Conservation (phyloP, 2,329 filamentous ascomycete genomes). For the Penicillium brasilianum region DNA sequence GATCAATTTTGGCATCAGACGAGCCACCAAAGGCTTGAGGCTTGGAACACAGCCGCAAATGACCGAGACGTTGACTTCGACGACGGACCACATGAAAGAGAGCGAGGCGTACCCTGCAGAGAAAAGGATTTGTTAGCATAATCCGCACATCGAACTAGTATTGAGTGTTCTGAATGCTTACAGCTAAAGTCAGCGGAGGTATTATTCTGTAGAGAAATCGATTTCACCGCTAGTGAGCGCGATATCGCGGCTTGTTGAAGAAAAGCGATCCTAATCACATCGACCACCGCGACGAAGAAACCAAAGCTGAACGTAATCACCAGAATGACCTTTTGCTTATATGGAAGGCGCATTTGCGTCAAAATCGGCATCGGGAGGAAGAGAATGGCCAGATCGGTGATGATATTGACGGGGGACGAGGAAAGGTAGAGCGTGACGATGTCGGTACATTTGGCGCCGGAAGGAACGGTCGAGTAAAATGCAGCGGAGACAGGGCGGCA, state of each 20-base stretch:
- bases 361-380: constrained; percentile 87
- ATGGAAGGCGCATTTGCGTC: constrained; percentile 81
- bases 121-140: constrained; percentile 3
- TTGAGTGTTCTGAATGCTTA: constrained; percentile 23
- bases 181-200: constrained; percentile 60
- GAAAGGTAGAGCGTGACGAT: constrained; percentile 69
- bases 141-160: neutral
- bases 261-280: constrained; percentile 88
- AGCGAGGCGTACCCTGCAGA: constrained; percentile 74
- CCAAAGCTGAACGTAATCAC: constrained; percentile 85
- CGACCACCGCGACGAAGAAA: constrained; percentile 84
- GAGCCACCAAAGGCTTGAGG: constrained; percentile 80
- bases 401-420: constrained; percentile 87
- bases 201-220: constrained; percentile 43
- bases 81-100: constrained; percentile 90
- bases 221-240: constrained; percentile 35
- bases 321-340: constrained; percentile 84
- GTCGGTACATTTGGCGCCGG: constrained; percentile 60
- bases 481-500: constrained; percentile 75
- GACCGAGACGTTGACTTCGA: constrained; percentile 90
- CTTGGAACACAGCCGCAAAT: constrained; percentile 92
- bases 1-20: constrained; percentile 62
- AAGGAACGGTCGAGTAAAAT: constrained; percentile 59
- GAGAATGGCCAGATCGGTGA: constrained; percentile 86
- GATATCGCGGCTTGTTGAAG: constrained; percentile 71